Percentiles rank a stretch among this genome's conserved stretches.
Evolutionary conservation across 108 stramenopile genomes (phyloP).

Genomic region (Nitzschia inconspicua): DNA sequence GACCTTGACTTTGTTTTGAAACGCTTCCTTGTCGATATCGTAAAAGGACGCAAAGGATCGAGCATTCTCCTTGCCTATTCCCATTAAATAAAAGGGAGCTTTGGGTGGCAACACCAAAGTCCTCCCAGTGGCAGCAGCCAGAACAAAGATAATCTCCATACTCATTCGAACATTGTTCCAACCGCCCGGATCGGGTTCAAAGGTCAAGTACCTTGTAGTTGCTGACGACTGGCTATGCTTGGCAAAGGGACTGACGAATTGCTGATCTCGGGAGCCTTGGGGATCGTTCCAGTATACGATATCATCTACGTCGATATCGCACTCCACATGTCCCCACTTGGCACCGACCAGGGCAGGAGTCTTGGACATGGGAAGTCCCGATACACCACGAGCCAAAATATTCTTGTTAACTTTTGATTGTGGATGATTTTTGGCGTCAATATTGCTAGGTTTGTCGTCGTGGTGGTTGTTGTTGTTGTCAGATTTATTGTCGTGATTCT

Average conservation of each 20-base stretch:
- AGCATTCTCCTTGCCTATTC: slow-evolving; percentile 32
- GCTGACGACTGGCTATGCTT: not conserved
- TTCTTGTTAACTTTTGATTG: not conserved
- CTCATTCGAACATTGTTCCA: slow-evolving; percentile 67
- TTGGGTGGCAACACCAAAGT: slow-evolving; percentile 88
- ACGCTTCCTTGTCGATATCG: slow-evolving; percentile 21
- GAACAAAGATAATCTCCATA: slow-evolving; percentile 73
- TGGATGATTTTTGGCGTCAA: not conserved
- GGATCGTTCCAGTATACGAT: slow-evolving; percentile 84
- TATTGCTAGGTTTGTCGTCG: not conserved
- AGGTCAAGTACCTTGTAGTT: slow-evolving; percentile 49
- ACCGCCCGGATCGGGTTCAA: slow-evolving; percentile 74
- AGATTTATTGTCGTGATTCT: not conserved
- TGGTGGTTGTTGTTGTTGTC: not conserved
- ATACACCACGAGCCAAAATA: slow-evolving; percentile 58
- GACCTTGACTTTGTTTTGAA: slow-evolving; percentile 38
- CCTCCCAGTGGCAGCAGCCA: slow-evolving; percentile 78
- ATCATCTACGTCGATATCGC: slow-evolving; percentile 64
- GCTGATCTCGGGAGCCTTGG: slow-evolving; percentile 46
- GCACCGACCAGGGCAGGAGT: slow-evolving; percentile 81
- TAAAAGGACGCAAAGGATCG: slow-evolving; percentile 49
- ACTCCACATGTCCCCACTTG: slow-evolving; percentile 57
- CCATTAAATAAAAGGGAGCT: slow-evolving; percentile 70
- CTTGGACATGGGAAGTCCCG: slow-evolving; percentile 66
- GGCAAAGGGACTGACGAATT: slow-evolving; percentile 58